Percentiles rank a stretch among this genome's conserved stretches.
These are phyloP conservation scores for Voacanga thouarsii DNA, from an alignment of 257 asterid species.

Conservation along the genomic window DNA sequence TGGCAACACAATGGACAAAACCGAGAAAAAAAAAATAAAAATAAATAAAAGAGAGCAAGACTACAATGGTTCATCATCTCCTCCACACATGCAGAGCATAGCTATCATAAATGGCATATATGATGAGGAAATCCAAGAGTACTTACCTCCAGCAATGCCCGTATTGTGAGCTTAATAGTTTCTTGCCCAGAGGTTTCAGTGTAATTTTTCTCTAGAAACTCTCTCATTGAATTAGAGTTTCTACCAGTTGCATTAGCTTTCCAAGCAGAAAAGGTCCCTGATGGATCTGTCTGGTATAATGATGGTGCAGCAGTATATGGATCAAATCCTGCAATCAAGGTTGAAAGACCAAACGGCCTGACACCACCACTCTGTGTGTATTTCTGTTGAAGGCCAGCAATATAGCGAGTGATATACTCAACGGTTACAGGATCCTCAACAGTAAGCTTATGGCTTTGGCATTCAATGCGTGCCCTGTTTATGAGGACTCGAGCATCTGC, in stretches of 20 bases:
- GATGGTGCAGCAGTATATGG: conserved; percentile 83
- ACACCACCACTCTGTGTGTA: conserved; percentile 99
- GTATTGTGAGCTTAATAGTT: conserved; percentile 85
- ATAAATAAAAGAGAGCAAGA: too few relatives aligned
- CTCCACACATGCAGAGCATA: neutral
- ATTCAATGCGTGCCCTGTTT: conserved; percentile 87
- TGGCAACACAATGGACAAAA: too few relatives aligned
- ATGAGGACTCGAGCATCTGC: conserved; percentile 97
- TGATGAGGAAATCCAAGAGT: neutral
- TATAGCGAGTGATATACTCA: conserved; percentile 92
- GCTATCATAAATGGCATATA: neutral
- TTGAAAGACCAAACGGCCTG: conserved; percentile 96
- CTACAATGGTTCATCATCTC: too few relatives aligned
- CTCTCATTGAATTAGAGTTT: conserved; percentile 86
- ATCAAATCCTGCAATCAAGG: conserved; percentile 95
- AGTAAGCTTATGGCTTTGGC: conserved; percentile 82
- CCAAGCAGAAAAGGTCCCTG: conserved; percentile 99
- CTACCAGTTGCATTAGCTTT: conserved; percentile 98
- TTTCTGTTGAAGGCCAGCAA: conserved; percentile 99
- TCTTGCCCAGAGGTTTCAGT: conserved; percentile 95
- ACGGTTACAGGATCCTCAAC: conserved; percentile 97
- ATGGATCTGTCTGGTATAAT: conserved; percentile 96
- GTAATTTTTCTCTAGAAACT: conserved; percentile 95
- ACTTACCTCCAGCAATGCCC: conserved; percentile 93
- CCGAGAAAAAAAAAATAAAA: too few relatives aligned